Base-by-base conservation (phyloP, 148 eudicot species). In the Vaccinium darrowii region DNA sequence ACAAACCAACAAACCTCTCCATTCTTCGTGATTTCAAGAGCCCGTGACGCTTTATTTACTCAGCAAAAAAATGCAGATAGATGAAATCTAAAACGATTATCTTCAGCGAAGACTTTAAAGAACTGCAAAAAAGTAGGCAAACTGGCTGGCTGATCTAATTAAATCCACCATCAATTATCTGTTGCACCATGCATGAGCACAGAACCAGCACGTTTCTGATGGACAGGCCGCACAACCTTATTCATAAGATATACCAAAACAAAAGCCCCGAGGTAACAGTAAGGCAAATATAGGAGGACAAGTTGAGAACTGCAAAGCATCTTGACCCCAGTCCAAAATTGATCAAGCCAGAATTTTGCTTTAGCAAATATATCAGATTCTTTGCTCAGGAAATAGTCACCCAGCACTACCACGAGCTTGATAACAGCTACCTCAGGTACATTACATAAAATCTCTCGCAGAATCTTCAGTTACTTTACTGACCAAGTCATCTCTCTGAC, bases 1-100 rank as follows among this genome's bases (percentile, higher is more conserved):
- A 79, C 39, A 33, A 76, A 57, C 19, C 78, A 50, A 54, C 95
- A 7, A 51, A 94, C 98, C 98, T 92, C 79, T 95, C 98, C 98
- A 95, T 95, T 86, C 65, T 85, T 82, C 47, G 76, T 36, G 79
- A 80, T 53, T 74, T 65, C 86, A 85, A 83, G 84, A 82, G 87
- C 86, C 73, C 86, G 86, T 77, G 88, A 87, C 81, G 79, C 79
- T 87, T 87, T 91, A 90, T 87, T 88, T 88, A 89, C 88, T 88
- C 72, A 85, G 81, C 27, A 73, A 84, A 78, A 79, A 81, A 79
- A 78, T 78, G 76, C 84, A 81, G 84, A 81, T 30, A 81, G 52
- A 39, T 76, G 47, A 87, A 71, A 85, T 80, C 83, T 78, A 69
- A 69, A 69, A 83, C 43, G 84, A 86, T 65, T 78, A 81, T 78